Base-by-base conservation (phyloP, 2,329 filamentous ascomycete species). In the Aspergillus hortae region DNA sequence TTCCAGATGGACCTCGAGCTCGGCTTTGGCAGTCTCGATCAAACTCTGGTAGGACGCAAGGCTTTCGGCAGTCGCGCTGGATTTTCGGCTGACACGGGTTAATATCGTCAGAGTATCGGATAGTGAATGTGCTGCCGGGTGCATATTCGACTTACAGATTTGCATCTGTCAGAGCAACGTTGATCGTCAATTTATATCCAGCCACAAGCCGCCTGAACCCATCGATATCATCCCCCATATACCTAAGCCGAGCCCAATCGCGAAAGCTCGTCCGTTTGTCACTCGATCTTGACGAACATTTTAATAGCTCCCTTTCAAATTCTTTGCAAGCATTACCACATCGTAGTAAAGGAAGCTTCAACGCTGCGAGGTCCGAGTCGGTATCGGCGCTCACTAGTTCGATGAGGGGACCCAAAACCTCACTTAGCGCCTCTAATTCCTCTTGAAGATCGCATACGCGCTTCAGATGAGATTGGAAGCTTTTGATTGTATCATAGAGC, bases 191-290 rank as follows among this genome's bases (percentile, higher is more conserved):
- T 54, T 74, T 76, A 53, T 77, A 77, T 40, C 67, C 66, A 38
- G 73, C 67, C 30, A 78, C 55, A 36, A 73, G 56, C 19, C 67
- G 58, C 36, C 64, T 67, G 49, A 77, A 78, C 46, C 65, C 67
- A 53, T 72, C 67, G 42, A 78, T 72, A 54, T 76, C 65, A 41
- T 76, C 68, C 25, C 71, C 73, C 67, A 77, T 74, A 47, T 77
- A 78, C 52, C 56, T 70, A 43, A 78, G 56, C 58, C 65, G 74
- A 4, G 73, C 70, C 75, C 72, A 78, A 56, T 76, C 75, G 43
- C 72, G 69, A 59, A 78, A 76, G 59, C 71, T 78, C 19, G 67
- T 64, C 48, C 67, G 62, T 53, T 56, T 60, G 30, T 55, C 62
- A 19, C 56, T 61, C 33, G 73, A 76, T 42, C 62, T 67, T 40